phyloP scores from a whole-genome alignment of 768 basidiomycete genomes.

The Pulveroboletus sp. region DNA sequence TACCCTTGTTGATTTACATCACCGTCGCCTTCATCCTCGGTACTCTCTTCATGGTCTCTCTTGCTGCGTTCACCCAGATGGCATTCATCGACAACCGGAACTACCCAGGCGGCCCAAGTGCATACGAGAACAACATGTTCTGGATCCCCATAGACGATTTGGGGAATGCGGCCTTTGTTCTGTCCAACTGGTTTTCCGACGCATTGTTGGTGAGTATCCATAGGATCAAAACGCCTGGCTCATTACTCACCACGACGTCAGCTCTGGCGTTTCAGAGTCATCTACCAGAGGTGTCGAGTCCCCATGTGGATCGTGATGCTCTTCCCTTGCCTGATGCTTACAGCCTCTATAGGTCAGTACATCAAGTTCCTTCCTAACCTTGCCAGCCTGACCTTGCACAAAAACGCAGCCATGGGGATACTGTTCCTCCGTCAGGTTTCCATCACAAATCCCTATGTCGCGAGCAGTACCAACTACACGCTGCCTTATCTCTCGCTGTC shows the following conservation, averaged over 20 bases:
- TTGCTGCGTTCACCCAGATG: constrained; percentile 23
- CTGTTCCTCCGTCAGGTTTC: constrained; percentile 10
- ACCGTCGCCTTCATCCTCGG: constrained; percentile 3
- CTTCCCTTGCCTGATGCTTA: constrained; percentile 9
- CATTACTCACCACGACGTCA: neutral
- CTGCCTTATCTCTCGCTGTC: constrained; percentile 26
- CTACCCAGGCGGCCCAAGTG: constrained; percentile 29
- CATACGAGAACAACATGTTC: constrained; percentile 20
- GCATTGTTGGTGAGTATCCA: constrained; percentile 13
- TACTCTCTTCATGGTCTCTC: constrained; percentile 15
- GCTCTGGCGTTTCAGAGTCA: constrained; percentile 19
- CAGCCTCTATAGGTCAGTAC: constrained; percentile 6
- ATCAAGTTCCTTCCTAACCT: neutral
- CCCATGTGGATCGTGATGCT: constrained; percentile 8
- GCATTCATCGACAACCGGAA: constrained; percentile 31
- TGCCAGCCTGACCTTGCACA: no score
- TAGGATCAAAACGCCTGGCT: neutral
- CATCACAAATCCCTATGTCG: constrained; percentile 9
- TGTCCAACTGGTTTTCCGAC: constrained; percentile 17
- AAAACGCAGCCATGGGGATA: constrained; percentile 4
- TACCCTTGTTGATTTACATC: constrained; percentile 7
- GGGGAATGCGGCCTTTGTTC: constrained; percentile 9
- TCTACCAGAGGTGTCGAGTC: constrained; percentile 6
- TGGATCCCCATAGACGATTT: constrained; percentile 14
- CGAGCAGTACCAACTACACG: constrained; percentile 10